These are phyloP conservation scores for Exophiala xenobiotica DNA, from an alignment of 2,329 filamentous ascomycete species.

Conservation along the genomic window DNA sequence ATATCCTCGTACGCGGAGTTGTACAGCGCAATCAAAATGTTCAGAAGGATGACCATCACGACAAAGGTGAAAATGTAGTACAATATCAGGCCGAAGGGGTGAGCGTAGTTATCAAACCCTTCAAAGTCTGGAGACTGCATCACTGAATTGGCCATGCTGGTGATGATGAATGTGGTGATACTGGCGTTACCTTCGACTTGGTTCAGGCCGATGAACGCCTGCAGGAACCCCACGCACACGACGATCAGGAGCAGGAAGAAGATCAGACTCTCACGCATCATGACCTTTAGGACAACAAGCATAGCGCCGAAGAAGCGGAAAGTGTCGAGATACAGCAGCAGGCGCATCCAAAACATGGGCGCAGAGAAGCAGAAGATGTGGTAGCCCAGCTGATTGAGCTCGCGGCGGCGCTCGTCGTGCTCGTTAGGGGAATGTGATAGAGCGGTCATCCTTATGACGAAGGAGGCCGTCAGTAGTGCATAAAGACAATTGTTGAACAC, in stretches of 20 bases:
- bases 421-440: conserved; percentile 60
- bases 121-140: conserved; percentile 90
- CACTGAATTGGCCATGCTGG: conserved; percentile 76
- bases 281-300: conserved; percentile 92
- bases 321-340: conserved; percentile 89
- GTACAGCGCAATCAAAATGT: conserved; percentile 95
- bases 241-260: conserved; percentile 91
- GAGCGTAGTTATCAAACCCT: conserved; percentile 85
- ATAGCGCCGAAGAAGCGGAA: conserved; percentile 97
- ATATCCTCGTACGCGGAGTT: conserved; percentile 96
- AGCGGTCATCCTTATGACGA: conserved; percentile 76
- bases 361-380: conserved; percentile 91
- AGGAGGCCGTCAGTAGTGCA: conserved; percentile 71
- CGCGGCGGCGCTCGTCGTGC: conserved; percentile 51
- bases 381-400: conserved; percentile 81
- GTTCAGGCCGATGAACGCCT: conserved; percentile 90
- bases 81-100: conserved; percentile 88
- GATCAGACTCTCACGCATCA: conserved; percentile 92
- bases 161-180: conserved; percentile 43
- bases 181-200: conserved; percentile 69
- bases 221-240: conserved; percentile 76
- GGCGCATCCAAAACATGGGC: conserved; percentile 93
- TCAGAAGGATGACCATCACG: conserved; percentile 91
- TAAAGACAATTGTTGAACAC: conserved; percentile 89
- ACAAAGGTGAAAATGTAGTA: conserved; percentile 99